phyloP scores from a whole-genome alignment of 805 yeast genomes.

The Zygotorulaspora danielsina region DNA sequence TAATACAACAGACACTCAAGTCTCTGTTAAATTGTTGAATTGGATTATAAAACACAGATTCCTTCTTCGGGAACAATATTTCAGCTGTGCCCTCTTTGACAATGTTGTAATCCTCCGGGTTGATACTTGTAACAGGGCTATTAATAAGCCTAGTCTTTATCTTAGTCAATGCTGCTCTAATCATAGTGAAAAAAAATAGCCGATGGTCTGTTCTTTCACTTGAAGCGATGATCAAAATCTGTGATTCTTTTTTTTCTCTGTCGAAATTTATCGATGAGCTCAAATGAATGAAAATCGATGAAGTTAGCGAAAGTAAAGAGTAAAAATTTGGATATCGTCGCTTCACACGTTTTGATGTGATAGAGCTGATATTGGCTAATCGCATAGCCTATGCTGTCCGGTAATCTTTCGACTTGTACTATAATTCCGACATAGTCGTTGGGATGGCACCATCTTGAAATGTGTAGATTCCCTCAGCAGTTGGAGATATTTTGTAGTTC shows the following conservation, averaged over 20 bases:
- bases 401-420: too few relatives aligned
- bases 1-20: slow-evolving; percentile 74
- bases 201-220: too few relatives aligned
- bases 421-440: too few relatives aligned
- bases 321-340: too few relatives aligned
- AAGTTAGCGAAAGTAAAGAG: too few relatives aligned
- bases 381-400: too few relatives aligned
- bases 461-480: too few relatives aligned
- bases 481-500: too few relatives aligned
- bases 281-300: not conserved
- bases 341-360: too few relatives aligned
- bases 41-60: slow-evolving; percentile 88
- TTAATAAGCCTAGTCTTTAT: slow-evolving; percentile 16
- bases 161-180: slow-evolving; percentile 28
- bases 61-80: slow-evolving; percentile 74
- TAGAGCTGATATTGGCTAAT: too few relatives aligned
- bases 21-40: slow-evolving; percentile 97
- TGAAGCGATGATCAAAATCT: not conserved
- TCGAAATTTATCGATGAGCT: slow-evolving; percentile 8
- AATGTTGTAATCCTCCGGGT: slow-evolving; percentile 38
- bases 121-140: slow-evolving; percentile 15
- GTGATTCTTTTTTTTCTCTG: not conserved
- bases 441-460: too few relatives aligned
- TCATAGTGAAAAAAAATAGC: too few relatives aligned
- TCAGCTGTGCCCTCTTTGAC: slow-evolving; percentile 78